Conservation (phyloP, 257 asterid species). For the Forsythia suspensa region DNA sequence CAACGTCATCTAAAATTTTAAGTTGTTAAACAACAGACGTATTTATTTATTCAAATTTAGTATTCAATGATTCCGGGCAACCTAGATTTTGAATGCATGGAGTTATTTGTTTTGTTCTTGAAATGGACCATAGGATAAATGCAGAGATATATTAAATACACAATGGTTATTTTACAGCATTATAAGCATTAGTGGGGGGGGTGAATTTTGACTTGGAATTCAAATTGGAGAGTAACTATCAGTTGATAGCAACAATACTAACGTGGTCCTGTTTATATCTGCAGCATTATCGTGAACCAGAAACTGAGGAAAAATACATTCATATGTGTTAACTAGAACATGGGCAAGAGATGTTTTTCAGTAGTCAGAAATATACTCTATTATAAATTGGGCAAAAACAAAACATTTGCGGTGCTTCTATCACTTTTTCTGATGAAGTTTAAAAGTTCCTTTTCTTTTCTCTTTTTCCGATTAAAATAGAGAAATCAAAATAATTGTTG, state of each 20-base stretch:
- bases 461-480: conserved; percentile 17
- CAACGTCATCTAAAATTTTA: too few species aligned
- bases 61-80: neutral
- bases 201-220: conserved; percentile 11
- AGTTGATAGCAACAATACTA: conserved; percentile 40
- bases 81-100: neutral
- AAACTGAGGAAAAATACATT: conserved; percentile 23
- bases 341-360: neutral
- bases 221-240: conserved; percentile 34
- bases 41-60: too few species aligned
- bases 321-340: conserved; percentile 16
- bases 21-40: too few species aligned
- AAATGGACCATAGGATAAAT: neutral
- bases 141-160: neutral
- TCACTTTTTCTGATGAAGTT: conserved; percentile 4
- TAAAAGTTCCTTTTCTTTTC: conserved; percentile 18
- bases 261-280: conserved; percentile 37
- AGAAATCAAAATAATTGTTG: neutral
- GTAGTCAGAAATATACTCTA: neutral
- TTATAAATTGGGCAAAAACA: neutral
- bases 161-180: neutral
- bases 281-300: conserved; percentile 27
- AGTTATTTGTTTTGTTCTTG: neutral
- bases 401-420: neutral
- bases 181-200: neutral